Percentiles rank a stretch among this genome's conserved stretches.
phyloP scores from a whole-genome alignment of 2,329 filamentous ascomycete species.

The Scedosporium boydii region DNA sequence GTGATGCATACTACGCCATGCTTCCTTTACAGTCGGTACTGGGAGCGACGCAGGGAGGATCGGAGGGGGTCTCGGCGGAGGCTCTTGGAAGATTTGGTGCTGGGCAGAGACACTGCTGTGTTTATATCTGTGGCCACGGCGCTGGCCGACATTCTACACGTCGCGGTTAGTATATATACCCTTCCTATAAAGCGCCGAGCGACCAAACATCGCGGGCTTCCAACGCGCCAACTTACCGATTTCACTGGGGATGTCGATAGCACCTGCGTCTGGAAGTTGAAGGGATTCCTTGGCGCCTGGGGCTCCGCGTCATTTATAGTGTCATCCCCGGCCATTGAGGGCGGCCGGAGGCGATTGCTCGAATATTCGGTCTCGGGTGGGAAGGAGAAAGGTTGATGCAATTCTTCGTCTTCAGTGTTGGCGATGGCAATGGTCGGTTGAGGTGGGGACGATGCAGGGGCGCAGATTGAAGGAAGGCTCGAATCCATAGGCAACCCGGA shows the following conservation, averaged over 20 bases:
- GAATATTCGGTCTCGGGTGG: not conserved
- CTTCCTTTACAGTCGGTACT: constrained; percentile 81
- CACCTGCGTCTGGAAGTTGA: constrained; percentile 86
- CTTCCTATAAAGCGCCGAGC: not conserved
- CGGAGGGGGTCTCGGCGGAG: constrained; percentile 73
- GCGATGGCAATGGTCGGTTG: constrained; percentile 30
- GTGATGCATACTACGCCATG: constrained; percentile 78
- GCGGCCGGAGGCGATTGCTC: constrained; percentile 14
- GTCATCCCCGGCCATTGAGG: constrained; percentile 27
- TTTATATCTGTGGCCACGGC: constrained; percentile 94
- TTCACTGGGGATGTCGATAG: constrained; percentile 69
- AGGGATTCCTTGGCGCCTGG: constrained; percentile 43
- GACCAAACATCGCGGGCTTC: not conserved
- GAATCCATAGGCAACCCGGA: not conserved
- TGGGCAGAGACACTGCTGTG: constrained; percentile 82
- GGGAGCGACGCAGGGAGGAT: constrained; percentile 86
- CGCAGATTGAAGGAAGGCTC: not conserved
- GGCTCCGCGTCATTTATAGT: constrained; percentile 5
- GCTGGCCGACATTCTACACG: constrained; percentile 71
- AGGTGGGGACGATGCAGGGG: constrained; percentile 34
- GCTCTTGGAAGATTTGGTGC: constrained; percentile 94
- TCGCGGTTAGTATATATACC: not conserved
- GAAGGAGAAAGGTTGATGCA: not conserved
- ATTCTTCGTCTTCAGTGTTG: not conserved
- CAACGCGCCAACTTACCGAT: constrained; percentile 47